Evolutionary conservation across 1,284 basidiomycete species (phyloP).

Genomic region (Marasmius oreades): DNA sequence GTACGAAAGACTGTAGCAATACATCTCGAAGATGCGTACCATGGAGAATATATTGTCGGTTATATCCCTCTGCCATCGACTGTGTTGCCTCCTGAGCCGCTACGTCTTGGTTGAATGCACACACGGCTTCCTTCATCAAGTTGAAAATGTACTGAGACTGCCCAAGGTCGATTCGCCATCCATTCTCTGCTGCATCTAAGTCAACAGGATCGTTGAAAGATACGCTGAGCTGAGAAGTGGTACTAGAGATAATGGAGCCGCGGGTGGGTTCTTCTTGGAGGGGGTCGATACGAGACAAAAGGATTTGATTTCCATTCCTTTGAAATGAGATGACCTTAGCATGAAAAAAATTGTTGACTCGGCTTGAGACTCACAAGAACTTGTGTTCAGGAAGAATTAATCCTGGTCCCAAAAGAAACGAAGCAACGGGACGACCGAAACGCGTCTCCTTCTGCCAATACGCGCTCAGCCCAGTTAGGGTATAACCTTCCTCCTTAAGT

Average conservation of each 20-base stretch:
- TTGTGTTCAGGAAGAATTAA: conserved; percentile 53
- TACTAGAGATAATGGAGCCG: conserved; percentile 54
- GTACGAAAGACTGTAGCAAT: conserved; percentile 51
- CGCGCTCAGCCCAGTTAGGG: conserved; percentile 57
- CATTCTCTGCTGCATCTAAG: conserved; percentile 31
- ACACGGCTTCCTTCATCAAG: conserved; percentile 70
- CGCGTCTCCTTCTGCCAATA: conserved; percentile 62
- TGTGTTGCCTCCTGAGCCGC: conserved; percentile 1
- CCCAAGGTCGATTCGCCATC: conserved; percentile 77
- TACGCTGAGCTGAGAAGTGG: conserved; percentile 50
- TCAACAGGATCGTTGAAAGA: conserved; percentile 54
- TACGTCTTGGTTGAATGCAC: conserved; percentile 51
- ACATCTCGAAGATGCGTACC: conserved; percentile 72
- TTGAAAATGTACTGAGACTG: conserved; percentile 63
- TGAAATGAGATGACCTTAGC: conserved; percentile 2
- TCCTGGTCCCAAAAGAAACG: conserved; percentile 58
- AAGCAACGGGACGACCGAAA: conserved; percentile 59
- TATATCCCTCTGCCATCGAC: conserved; percentile 7
- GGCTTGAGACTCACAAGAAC: conserved; percentile 54
- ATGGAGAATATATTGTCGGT: conserved; percentile 49
- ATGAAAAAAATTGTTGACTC: conserved; percentile 4
- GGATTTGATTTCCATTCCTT: conserved; percentile 63
- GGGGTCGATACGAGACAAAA: conserved; percentile 63
- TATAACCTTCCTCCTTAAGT: conserved; percentile 66
- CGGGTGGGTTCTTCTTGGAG: conserved; percentile 45